Percentiles rank a stretch among this genome's conserved stretches.
phyloP scores from a whole-genome alignment of 768 basidiomycete genomes.

The Ephemerocybe angulata region DNA sequence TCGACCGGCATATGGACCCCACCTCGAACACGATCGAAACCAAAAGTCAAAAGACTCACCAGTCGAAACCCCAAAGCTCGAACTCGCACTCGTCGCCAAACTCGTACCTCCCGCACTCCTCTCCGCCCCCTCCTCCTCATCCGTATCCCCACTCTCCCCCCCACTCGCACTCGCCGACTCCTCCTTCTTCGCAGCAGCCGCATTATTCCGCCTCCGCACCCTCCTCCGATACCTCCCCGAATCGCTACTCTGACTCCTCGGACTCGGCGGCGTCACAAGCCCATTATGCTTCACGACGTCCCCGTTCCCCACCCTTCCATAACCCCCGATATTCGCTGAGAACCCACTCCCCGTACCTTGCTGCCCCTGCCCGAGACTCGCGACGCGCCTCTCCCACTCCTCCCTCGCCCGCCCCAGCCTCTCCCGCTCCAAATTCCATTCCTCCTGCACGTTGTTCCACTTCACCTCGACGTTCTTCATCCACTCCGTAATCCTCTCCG shows the following conservation, averaged over 20 bases:
- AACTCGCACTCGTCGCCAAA: not conserved
- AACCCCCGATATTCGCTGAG: conserved; percentile 1
- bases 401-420: conserved; percentile 68
- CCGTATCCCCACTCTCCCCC: conserved; percentile 18
- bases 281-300: conserved; percentile 39
- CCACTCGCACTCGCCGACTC: conserved; percentile 18
- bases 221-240: conserved; percentile 46
- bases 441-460: conserved; percentile 74
- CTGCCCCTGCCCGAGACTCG: too few species aligned
- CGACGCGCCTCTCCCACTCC: conserved; percentile 72
- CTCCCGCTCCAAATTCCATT: conserved; percentile 80
- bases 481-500: conserved; percentile 63
- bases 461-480: conserved; percentile 74
- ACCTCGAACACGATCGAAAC: not conserved
- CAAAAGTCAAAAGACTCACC: not conserved
- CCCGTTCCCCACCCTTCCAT: conserved; percentile 30
- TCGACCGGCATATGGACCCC: not conserved
- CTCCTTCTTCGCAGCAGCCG: conserved; percentile 17
- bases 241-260: conserved; percentile 66
- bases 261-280: conserved; percentile 73
- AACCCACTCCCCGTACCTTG: too few species aligned
- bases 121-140: conserved; percentile 12
- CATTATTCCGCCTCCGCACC: conserved; percentile 28
- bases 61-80: not conserved
- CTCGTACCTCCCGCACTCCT: conserved; percentile 11